Conservation (phyloP, 2,329 filamentous ascomycete genomes). For the Monilinia laxa region DNA sequence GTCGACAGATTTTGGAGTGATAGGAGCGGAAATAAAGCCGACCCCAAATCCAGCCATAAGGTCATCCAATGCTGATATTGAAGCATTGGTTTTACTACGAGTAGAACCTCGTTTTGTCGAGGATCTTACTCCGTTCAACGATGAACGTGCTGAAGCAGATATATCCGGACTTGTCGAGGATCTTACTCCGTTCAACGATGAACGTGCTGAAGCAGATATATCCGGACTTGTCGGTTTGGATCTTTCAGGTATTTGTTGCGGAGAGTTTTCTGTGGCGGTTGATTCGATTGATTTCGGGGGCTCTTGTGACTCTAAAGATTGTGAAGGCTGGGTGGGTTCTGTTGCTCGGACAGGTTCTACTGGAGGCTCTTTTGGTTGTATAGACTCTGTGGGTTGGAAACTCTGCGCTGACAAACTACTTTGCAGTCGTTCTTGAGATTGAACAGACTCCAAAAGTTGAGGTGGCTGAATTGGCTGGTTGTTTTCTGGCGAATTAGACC, state of each 20-base stretch:
- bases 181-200: background rate
- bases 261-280: background rate
- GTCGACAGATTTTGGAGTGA: background rate
- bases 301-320: background rate
- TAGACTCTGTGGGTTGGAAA: background rate
- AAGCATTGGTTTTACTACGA: slow-evolving; percentile 5
- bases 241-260: background rate
- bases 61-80: slow-evolving; percentile 24
- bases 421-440: background rate
- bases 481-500: slow-evolving; percentile 3
- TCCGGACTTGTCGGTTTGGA: background rate
- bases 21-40: background rate
- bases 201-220: background rate
- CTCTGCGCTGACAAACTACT: background rate
- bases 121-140: background rate
- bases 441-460: background rate
- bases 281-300: background rate
- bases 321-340: background rate
- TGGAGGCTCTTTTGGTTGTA: background rate
- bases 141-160: background rate
- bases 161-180: background rate
- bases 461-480: background rate
- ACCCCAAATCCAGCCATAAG: slow-evolving; percentile 22
- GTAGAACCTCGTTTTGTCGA: background rate
- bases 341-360: too few relatives aligned